These are phyloP conservation scores for Pythium coloratum DNA, from an alignment of 352 stramenopile genomes.

Conservation along the genomic window DNA sequence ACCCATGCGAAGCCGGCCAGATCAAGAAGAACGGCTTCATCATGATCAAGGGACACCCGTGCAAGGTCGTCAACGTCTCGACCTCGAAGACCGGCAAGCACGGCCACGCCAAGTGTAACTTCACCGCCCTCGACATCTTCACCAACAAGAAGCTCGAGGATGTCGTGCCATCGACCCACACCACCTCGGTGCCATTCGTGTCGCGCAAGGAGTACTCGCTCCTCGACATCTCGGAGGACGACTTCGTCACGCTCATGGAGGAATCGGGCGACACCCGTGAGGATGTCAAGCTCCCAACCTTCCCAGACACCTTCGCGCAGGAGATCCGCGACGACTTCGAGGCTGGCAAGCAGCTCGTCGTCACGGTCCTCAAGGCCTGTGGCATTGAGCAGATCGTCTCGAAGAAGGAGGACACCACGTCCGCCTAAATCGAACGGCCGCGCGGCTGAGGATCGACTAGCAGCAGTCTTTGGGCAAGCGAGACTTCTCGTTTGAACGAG, in stretches of 20 bases:
- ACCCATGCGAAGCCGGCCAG: constrained; percentile 98
- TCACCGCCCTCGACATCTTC: constrained; percentile 99
- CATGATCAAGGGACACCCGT: constrained; percentile 99
- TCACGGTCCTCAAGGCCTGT: constrained; percentile 97
- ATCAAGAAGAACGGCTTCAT: constrained; percentile 99
- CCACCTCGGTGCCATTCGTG: constrained; percentile 97
- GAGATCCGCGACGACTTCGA: constrained; percentile 97
- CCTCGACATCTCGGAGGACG: constrained; percentile 98
- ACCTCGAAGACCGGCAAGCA: constrained; percentile 99
- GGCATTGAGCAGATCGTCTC: constrained; percentile 98
- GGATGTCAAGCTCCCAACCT: constrained; percentile 96
- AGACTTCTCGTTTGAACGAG: not conserved
- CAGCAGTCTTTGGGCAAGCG: not conserved
- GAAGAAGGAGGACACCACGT: constrained; percentile 93
- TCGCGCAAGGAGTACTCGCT: constrained; percentile 97
- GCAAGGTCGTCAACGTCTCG: constrained; percentile 97
- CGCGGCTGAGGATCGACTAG: constrained; percentile 2
- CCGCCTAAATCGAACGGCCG: constrained; percentile 33
- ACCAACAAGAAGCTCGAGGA: constrained; percentile 99
- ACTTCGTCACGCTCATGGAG: constrained; percentile 98
- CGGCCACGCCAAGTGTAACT: constrained; percentile 99
- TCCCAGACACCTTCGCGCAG: constrained; percentile 94
- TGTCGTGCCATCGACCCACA: constrained; percentile 99
- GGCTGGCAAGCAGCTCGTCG: constrained; percentile 95
- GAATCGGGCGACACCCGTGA: constrained; percentile 96